phyloP scores from a whole-genome alignment of 192 early-diverging fungal species.

The Piromyces finnis region DNA sequence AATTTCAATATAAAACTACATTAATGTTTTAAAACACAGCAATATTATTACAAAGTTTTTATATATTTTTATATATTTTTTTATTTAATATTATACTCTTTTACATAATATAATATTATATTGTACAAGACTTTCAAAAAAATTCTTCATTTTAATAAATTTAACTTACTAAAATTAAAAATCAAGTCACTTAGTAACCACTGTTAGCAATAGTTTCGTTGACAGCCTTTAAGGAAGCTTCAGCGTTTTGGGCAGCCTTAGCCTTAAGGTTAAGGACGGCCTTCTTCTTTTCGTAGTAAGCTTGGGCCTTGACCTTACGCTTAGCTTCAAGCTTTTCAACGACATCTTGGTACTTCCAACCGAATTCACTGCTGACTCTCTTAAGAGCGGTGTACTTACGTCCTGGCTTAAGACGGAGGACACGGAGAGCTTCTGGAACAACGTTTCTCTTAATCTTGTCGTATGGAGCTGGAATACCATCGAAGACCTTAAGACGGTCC shows the following conservation, averaged over 20 bases:
- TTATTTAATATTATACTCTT: background rate
- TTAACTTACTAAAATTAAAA: background rate
- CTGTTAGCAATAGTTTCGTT: constrained; percentile 37
- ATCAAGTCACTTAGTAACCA: constrained; percentile 23
- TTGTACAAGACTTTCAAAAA: background rate
- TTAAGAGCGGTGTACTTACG: constrained; percentile 95
- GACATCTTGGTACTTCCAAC: constrained; percentile 99
- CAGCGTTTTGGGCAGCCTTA: constrained; percentile 55
- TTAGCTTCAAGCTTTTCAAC: constrained; percentile 94
- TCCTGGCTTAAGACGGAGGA: constrained; percentile 78
- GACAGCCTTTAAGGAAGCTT: constrained; percentile 15
- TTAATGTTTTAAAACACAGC: too few species aligned
- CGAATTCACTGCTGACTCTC: constrained; percentile 86
- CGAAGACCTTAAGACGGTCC: constrained; percentile 96
- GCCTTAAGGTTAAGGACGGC: constrained; percentile 21
- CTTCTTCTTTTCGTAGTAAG: constrained; percentile 82
- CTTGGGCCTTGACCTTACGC: constrained; percentile 86
- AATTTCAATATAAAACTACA: too few species aligned
- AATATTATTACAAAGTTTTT: too few species aligned
- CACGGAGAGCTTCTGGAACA: constrained; percentile 88
- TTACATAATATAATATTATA: background rate
- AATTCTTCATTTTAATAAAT: background rate
- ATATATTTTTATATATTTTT: background rate
- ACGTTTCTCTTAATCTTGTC: constrained; percentile 95
- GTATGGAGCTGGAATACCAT: constrained; percentile 95